Conservation (phyloP, 768 basidiomycete genomes). For the Boletus huronensis region DNA sequence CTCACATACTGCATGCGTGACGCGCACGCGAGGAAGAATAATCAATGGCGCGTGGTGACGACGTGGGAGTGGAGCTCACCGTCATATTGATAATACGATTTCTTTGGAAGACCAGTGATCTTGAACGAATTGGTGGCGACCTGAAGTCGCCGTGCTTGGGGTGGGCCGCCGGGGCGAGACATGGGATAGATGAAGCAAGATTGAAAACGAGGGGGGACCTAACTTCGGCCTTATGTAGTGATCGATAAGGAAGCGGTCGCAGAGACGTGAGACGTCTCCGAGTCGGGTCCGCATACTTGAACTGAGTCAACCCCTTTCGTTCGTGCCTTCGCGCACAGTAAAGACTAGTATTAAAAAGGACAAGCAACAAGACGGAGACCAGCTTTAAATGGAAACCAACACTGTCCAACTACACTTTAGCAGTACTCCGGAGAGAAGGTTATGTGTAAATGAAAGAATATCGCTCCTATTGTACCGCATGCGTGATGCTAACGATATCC, state of each 20-base stretch:
- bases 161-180: conserved; percentile 20
- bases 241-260: conserved; percentile 23
- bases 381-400: conserved; percentile 27
- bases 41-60: conserved; percentile 1
- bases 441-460: conserved; percentile 33
- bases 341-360: conserved; percentile 20
- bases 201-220: not conserved
- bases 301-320: too few relatives aligned
- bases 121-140: conserved; percentile 35
- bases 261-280: too few relatives aligned
- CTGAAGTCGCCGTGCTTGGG: conserved; percentile 17
- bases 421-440: conserved; percentile 30
- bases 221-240: conserved; percentile 6
- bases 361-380: conserved; percentile 24
- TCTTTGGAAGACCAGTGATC: conserved; percentile 26
- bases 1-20: conserved; percentile 25
- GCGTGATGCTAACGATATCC: conserved; percentile 28
- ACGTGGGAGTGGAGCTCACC: conserved; percentile 21
- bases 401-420: conserved; percentile 24
- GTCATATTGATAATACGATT: conserved; percentile 31
- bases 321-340: too few relatives aligned
- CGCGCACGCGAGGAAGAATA: conserved; percentile 3
- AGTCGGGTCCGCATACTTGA: too few relatives aligned
- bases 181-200: conserved; percentile 13
- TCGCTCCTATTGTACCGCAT: conserved; percentile 32